Conservation (phyloP, 2,329 filamentous ascomycete genomes). For the Pseudogymnoascus sp. region DNA sequence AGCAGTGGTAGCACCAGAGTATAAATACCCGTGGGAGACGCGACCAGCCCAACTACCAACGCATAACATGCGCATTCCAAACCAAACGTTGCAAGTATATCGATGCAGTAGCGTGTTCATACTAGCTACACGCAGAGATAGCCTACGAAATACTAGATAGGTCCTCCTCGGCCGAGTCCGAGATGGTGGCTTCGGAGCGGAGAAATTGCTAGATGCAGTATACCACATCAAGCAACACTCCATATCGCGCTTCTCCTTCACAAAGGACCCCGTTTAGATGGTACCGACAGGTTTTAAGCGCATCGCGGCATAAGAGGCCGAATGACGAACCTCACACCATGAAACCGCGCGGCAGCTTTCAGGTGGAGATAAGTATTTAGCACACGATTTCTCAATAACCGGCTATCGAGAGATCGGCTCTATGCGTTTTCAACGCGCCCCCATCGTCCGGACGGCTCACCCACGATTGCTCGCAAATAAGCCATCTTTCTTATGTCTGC, state of each 20-base stretch:
- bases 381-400: background rate
- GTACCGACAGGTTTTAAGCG: background rate
- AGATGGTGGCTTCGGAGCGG: slow-evolving; percentile 50
- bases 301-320: background rate
- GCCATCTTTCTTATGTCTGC: background rate
- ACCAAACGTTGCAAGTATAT: slow-evolving; percentile 16
- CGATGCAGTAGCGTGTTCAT: slow-evolving; percentile 24
- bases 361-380: background rate
- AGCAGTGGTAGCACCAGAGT: slow-evolving; percentile 1
- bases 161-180: slow-evolving; percentile 45
- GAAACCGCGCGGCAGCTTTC: background rate
- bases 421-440: background rate
- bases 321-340: background rate
- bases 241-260: slow-evolving; percentile 53
- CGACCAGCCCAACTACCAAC: slow-evolving; percentile 40
- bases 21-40: slow-evolving; percentile 32
- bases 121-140: slow-evolving; percentile 10
- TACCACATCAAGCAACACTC: slow-evolving; percentile 31
- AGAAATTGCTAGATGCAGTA: slow-evolving; percentile 29
- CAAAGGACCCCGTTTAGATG: slow-evolving; percentile 31
- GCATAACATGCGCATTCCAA: slow-evolving; percentile 17
- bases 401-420: background rate
- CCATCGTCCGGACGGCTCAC: background rate
- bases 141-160: slow-evolving; percentile 12
- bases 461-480: background rate